Percentiles rank a stretch among this genome's conserved stretches.
Conservation (phyloP, 306 rosid genomes). For the Abrus pulchellus region DNA sequence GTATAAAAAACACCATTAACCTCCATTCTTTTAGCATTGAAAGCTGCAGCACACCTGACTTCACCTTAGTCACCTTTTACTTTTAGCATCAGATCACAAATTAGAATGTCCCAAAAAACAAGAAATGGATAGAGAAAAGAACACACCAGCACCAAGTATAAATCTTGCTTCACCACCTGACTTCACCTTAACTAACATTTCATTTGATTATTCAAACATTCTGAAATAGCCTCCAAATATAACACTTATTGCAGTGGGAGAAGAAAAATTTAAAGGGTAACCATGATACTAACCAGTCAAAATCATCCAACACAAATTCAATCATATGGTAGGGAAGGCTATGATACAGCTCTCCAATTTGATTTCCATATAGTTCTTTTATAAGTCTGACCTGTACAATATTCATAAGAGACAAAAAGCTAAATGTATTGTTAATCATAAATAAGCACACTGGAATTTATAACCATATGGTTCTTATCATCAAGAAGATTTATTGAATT, state of each 20-base stretch:
- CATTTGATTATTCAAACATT: conserved; percentile 20
- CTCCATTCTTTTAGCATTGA: conserved; percentile 14
- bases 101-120: neutral
- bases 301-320: conserved; percentile 76
- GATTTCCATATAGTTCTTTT: conserved; percentile 96
- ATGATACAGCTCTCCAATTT: conserved; percentile 80
- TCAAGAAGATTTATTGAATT: conserved; percentile 16
- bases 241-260: neutral
- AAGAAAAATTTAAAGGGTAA: neutral
- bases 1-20: conserved; percentile 3
- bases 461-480: conserved; percentile 12
- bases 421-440: conserved; percentile 39
- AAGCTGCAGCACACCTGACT: conserved; percentile 13
- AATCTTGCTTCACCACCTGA: neutral
- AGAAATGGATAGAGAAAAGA: neutral
- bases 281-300: conserved; percentile 71
- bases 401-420: conserved; percentile 32
- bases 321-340: conserved; percentile 87
- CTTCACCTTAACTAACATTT: conserved; percentile 1
- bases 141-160: neutral
- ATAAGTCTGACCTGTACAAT: conserved; percentile 81
- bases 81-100: conserved; percentile 19
- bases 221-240: neutral
- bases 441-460: conserved; percentile 16
- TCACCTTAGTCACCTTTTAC: conserved; percentile 8